Conservation (phyloP, 2,329 filamentous ascomycete species). For the Clathrospora elynae region DNA sequence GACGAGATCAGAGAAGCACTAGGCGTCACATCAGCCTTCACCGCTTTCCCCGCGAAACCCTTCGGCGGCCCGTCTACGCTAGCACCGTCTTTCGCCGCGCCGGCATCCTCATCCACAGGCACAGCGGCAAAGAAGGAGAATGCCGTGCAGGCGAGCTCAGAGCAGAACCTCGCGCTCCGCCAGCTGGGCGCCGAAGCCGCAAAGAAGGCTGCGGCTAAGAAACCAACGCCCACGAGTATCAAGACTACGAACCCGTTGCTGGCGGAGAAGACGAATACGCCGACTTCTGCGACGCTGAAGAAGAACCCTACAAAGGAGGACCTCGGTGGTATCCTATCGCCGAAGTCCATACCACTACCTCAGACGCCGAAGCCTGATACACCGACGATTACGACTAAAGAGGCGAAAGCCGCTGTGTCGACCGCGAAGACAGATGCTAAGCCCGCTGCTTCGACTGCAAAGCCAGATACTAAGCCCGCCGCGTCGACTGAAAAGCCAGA, state of each 20-base stretch:
- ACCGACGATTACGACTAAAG: constrained; percentile 3
- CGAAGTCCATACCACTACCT: constrained; percentile 33
- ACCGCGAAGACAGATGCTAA: not conserved
- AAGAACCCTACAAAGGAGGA: constrained; percentile 31
- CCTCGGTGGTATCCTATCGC: constrained; percentile 27
- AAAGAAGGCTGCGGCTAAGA: constrained; percentile 45
- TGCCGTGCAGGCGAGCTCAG: constrained; percentile 24
- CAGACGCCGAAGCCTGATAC: constrained; percentile 27
- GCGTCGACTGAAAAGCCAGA: not conserved
- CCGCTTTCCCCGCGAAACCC: constrained; percentile 42
- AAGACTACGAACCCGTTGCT: constrained; percentile 45
- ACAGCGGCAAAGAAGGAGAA: constrained; percentile 33
- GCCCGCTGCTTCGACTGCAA: not conserved
- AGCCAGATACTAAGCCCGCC: not conserved
- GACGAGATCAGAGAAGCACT: constrained; percentile 90
- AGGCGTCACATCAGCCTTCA: constrained; percentile 46
- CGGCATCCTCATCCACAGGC: constrained; percentile 17
- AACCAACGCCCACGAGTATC: constrained; percentile 38
- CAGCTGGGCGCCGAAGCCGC: constrained; percentile 47
- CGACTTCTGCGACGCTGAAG: constrained; percentile 30
- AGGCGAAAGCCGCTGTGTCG: constrained; percentile 1
- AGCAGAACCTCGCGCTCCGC: constrained; percentile 45
- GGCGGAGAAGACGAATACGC: constrained; percentile 41
- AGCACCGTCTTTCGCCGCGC: constrained; percentile 5
- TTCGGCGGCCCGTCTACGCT: constrained; percentile 13